Evolutionary conservation across 495 filamentous ascomycete genomes (phyloP), one percentile per base, ranked within the genome.

Genomic region (Hypoxylon fragiforme): DNA sequence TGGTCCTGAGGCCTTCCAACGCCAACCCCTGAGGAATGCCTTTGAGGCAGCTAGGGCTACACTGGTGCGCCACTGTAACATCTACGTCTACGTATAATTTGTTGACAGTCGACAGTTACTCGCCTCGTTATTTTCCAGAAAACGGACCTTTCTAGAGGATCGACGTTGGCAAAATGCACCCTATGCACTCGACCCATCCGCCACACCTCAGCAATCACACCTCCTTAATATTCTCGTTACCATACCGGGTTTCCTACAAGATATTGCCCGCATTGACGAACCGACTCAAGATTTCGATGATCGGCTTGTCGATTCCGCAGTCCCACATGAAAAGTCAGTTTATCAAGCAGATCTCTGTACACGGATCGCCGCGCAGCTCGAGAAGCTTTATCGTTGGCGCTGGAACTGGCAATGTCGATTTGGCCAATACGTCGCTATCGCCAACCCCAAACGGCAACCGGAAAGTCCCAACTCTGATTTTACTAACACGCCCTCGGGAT

Each of bases 11-110:
- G 60, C 60, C 1, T 63, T 63, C 35, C 60, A 63, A 28, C 41
- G 26, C 4, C 60, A 63, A 11, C 60, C 60, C 22, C 16, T 63
- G 18, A 43, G 50, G 34, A 63, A 55, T 30, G 60, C 60, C 8
- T 63, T 63, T 28, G 60, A 63, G 22, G 54, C 60, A 9, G 55
- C 55, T 19, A 57, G 60, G 20, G 36, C 60, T 28, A 60, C 60
- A 4, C 42, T 63, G 28, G 60, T 63, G 26, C 11, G 50, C 9
- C 13, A 20, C 12, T 14, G 13, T 0, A 7, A 15, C 7, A 36
- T n/a, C n/a, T 2, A 24, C 14, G 13, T 28, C 3, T n/a, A 12
- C 13, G 8, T 39, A 9, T 9, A 14, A 8, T 20, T 34, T 19
- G 11, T 14, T 63, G 16, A 59, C 31, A 31, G 20, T 28, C 15